Evolutionary conservation across 345 rosid genomes (phyloP).

Genomic region (Geranium brycei): DNA sequence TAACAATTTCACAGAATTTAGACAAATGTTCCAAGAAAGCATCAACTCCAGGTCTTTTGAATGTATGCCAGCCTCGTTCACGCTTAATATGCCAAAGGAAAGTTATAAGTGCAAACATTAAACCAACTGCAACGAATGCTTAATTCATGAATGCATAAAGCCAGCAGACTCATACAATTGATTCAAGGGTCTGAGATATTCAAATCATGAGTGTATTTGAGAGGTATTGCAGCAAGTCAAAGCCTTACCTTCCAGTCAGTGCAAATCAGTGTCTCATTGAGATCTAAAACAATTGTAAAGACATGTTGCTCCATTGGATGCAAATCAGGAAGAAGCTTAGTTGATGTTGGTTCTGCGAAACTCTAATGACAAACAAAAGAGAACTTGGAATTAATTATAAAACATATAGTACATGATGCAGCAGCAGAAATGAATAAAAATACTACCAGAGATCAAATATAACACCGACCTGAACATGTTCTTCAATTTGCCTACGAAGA

Average conservation of each 20-base stretch:
- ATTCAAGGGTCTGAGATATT: background rate
- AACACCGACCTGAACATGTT: constrained; percentile 49
- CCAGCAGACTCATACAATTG: background rate
- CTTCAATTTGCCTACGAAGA: constrained; percentile 61
- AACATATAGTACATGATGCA: constrained; percentile 1
- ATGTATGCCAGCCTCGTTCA: constrained; percentile 98
- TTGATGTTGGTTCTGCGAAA: constrained; percentile 87
- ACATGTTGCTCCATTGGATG: constrained; percentile 74
- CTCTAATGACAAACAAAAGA: constrained; percentile 32
- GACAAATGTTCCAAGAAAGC: constrained; percentile 86
- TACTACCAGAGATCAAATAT: constrained; percentile 10
- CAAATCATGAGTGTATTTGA: background rate
- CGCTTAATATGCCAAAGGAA: constrained; percentile 31
- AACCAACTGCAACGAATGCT: too few species aligned
- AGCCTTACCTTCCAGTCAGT: constrained; percentile 82
- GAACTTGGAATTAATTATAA: background rate
- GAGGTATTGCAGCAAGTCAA: background rate
- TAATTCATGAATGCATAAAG: background rate
- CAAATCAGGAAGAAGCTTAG: constrained; percentile 96
- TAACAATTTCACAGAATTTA: constrained; percentile 69
- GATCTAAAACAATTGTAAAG: constrained; percentile 90
- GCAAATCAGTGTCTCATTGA: constrained; percentile 77
- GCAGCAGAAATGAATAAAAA: background rate
- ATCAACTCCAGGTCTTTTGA: constrained; percentile 95
- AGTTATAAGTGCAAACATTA: too few species aligned